Base-by-base conservation (phyloP, 306 rosid genomes). In the Astragalus membranaceus region DNA sequence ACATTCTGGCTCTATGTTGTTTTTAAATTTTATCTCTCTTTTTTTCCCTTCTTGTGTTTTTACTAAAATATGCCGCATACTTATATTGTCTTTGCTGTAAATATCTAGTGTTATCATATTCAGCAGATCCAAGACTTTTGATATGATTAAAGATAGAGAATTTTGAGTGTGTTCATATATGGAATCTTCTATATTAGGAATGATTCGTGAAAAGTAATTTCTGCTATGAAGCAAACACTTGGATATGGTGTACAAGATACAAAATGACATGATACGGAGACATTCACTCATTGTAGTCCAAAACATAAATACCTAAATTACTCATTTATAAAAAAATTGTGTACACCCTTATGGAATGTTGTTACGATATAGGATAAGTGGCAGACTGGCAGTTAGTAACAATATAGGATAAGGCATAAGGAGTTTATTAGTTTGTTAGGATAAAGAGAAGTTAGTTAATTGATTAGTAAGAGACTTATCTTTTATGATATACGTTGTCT, bases 101-200 rank as follows among this genome's bases (percentile, higher is more conserved):
- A 64, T 57, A 47, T 57, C 50, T 37, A 29, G 32, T 55, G 23
- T 69, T 76, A 20, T 49, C 41, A 49, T 39, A 76, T 69, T 76
- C 64, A 30, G 64, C 47, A 35, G 35, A 51, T 30, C 20, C 14
- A 17, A 59, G 32, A 60, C 44, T 39, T 39, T 39, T 39, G 30
- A 58, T 13, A 58, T 36, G 26, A 35, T 35, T 58, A 14, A 58
- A 8, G 46, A 3, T 8, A 13, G 47, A 35, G 36, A 35, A 35
- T 7, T 8, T 58, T 58, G 46, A 57, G 43, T 5, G 46, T 57
- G 64, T 14, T 58, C 37, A 23, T 35, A 26, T 35, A 59, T 33
- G 14, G 12, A 61, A 39, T 46, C 46, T 54, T 32, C 42, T 32
- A 66, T 32, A 9, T 59, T 48, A 32, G 7, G 64, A 59, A 15